These are phyloP conservation scores for Hanseniaspora lindneri DNA, from an alignment of 805 yeast species.

Conservation along the genomic window DNA sequence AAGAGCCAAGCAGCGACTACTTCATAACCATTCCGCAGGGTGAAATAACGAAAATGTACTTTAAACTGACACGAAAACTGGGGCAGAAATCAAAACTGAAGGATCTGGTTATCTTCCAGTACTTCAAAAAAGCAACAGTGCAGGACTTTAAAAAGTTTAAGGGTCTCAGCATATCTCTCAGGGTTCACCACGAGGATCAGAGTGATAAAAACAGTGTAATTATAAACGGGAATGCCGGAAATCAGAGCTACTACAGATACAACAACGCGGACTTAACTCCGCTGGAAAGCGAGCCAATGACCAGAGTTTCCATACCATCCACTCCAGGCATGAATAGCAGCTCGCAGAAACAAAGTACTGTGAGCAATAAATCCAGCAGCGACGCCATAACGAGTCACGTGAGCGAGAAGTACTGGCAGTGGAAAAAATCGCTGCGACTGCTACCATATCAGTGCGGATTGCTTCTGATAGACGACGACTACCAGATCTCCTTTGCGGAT, in stretches of 20 bases:
- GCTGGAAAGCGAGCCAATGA: constrained; percentile 10
- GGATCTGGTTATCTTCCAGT: constrained; percentile 11
- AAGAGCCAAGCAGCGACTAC: background rate
- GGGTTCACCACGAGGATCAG: background rate
- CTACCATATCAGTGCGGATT: constrained; percentile 24
- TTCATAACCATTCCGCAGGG: constrained; percentile 1
- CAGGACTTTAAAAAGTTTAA: constrained; percentile 12
- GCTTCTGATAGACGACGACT: constrained; percentile 27
- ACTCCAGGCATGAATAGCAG: background rate
- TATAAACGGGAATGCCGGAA: background rate
- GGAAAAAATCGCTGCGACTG: constrained; percentile 21
- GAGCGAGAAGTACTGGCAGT: constrained; percentile 21
- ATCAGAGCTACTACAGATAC: background rate
- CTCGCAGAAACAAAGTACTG: background rate
- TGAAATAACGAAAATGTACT: background rate
- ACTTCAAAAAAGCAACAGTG: constrained; percentile 10
- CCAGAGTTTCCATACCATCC: constrained; percentile 9
- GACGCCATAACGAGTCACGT: constrained; percentile 3
- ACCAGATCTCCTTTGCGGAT: constrained; percentile 22
- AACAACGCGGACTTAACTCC: background rate
- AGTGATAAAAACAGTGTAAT: background rate
- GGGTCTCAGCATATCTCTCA: constrained; percentile 10
- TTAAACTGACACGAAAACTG: constrained; percentile 1
- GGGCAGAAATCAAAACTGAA: constrained; percentile 1
- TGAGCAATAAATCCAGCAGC: background rate